Base-by-base conservation (phyloP, 139 green algal species). In the Chlamydomonas sp. region DNA sequence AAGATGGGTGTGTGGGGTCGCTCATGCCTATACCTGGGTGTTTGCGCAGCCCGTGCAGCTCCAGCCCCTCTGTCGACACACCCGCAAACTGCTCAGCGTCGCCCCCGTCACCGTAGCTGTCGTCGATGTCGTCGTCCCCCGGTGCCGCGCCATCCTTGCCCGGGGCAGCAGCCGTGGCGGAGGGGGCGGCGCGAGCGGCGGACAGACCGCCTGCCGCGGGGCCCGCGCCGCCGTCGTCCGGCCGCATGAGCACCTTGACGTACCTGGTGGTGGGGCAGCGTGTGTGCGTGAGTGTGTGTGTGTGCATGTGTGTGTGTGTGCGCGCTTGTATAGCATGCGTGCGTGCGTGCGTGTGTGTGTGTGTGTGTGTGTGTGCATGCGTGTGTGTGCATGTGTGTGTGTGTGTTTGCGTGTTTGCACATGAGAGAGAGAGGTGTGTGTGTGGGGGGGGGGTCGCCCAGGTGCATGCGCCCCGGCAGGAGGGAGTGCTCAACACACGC, bases 31-130 rank as follows among this genome's bases (percentile, higher is more conserved):
- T 13, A 39, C 31, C 61, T 3, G 4, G 26, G 50, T 69, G 61
- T 35, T 26, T 50, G 24, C 31, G 30, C 31, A 69, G 13, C 10
- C 61, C 61, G 4, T 57, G 61, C 35, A 34, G n/a, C 36, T 69
- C 61, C 31, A 69, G 36, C 16, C 29, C 61, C 30, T 49, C 61
- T 10, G 61, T 69, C 35, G 61, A 69, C 5, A 69, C n/a, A n/a
- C n/a, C n/a, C n/a, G n/a, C n/a, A n/a, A n/a, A n/a, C n/a, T n/a
- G n/a, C n/a, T n/a, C n/a, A n/a, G n/a, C n/a, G n/a, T n/a, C n/a
- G n/a, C n/a, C n/a, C n/a, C n/a, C 61, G 24, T 48, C 26, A 5
- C 8, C 26, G 61, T 69, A 69, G 33, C 61, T 26, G 10, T 69
- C 36, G 5, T 69, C 61, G 4, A 26, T 35, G 26, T 4, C 22